Percentiles rank a stretch among this genome's conserved stretches.
phyloP scores from a whole-genome alignment of 805 yeast species.

The Teunomyces cretensis region DNA sequence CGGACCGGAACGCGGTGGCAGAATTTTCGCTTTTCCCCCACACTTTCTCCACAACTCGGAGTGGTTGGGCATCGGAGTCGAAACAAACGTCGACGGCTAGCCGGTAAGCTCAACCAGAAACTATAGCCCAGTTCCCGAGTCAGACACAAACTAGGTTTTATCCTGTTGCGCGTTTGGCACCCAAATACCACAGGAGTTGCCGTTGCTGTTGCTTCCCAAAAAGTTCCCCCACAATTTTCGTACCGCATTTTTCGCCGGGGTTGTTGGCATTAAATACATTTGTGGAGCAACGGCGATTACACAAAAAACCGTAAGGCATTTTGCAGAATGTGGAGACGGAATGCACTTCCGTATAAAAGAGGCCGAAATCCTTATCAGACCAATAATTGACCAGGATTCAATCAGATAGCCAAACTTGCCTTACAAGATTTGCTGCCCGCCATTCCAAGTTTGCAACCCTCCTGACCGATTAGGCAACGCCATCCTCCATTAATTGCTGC shows the following conservation, averaged over 20 bases:
- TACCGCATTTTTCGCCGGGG: neutral
- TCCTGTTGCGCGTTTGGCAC: neutral
- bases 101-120: neutral
- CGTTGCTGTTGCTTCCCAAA: neutral
- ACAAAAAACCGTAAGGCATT: constrained; percentile 8
- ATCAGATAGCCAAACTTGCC: neutral
- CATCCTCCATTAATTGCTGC: neutral
- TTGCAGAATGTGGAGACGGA: constrained; percentile 1
- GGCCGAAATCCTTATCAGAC: constrained; percentile 18
- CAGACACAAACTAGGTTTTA: too few relatives aligned
- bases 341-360: neutral
- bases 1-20: neutral
- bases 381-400: constrained; percentile 18
- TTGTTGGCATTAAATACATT: neutral
- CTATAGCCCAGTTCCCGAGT: neutral
- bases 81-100: neutral
- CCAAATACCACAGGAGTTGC: neutral
- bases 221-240: neutral
- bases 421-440: neutral
- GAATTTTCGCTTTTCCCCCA: neutral
- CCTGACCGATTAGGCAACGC: neutral
- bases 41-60: constrained; percentile 1
- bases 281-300: constrained; percentile 3
- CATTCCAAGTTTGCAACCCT: neutral
- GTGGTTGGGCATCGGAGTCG: neutral